Conservation (phyloP, 768 basidiomycete species). For the Leccinum subgranulosum region DNA sequence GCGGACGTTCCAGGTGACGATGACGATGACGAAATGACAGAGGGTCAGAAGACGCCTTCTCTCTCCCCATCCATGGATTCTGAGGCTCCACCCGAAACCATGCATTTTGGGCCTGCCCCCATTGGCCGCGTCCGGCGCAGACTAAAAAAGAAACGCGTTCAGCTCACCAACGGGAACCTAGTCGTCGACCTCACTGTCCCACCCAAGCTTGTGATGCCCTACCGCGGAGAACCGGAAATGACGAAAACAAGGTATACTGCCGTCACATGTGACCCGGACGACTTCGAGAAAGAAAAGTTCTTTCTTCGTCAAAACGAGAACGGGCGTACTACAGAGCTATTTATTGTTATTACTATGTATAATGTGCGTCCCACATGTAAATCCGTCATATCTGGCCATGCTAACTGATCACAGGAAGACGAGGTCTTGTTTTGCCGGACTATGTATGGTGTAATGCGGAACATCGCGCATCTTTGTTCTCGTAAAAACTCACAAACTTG, state of each 20-base stretch:
- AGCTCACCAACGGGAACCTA: conserved; percentile 83
- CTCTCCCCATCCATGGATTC: conserved; percentile 35
- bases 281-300: conserved; percentile 81
- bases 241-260: conserved; percentile 78
- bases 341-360: conserved; percentile 96
- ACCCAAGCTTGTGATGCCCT: conserved; percentile 73
- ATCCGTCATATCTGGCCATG: conserved; percentile 1
- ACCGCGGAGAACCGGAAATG: conserved; percentile 70
- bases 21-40: conserved; percentile 17
- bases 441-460: conserved; percentile 91
- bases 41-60: conserved; percentile 25
- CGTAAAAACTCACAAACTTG: conserved; percentile 91
- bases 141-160: conserved; percentile 78
- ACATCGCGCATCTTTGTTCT: conserved; percentile 76
- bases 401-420: conserved; percentile 56
- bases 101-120: conserved; percentile 88
- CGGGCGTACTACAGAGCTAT: conserved; percentile 81
- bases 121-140: conserved; percentile 72
- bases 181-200: conserved; percentile 85
- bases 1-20: conserved; percentile 22
- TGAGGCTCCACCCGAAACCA: conserved; percentile 59
- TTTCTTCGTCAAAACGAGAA: conserved; percentile 80
- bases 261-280: conserved; percentile 91
- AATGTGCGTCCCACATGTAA: conserved; percentile 62
- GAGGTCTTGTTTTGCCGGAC: conserved; percentile 91